phyloP scores from a whole-genome alignment of 192 early-diverging fungal genomes.

The Haplosporangium gracile region DNA sequence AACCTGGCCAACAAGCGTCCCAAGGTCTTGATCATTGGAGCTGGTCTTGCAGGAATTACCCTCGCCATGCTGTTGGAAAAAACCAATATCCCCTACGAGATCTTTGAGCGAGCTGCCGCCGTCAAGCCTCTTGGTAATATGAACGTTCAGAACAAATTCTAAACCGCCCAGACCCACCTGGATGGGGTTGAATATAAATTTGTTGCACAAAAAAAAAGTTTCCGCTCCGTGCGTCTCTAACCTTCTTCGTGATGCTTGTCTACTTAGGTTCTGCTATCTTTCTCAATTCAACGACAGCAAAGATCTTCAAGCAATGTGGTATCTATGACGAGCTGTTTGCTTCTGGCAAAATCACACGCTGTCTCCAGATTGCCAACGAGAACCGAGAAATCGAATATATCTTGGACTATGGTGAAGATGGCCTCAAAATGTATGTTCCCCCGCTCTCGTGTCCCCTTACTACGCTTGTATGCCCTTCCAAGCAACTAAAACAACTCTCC shows the following conservation, averaged over 20 bases:
- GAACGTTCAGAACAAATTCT: no score
- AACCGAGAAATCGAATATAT: slow-evolving; percentile 2
- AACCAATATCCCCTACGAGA: not conserved
- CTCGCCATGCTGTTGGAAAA: not conserved
- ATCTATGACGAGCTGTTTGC: no score
- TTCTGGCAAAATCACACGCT: no score
- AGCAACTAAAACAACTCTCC: no score
- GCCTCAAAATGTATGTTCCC: not conserved
- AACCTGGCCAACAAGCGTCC: not conserved
- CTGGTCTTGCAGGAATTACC: not conserved
- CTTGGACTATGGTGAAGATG: not conserved
- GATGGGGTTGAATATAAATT: no score
- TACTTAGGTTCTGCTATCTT: no score
- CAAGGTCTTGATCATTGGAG: not conserved
- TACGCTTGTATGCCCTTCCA: not conserved
- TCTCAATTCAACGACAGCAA: no score
- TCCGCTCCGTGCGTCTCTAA: no score
- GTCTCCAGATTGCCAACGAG: not conserved
- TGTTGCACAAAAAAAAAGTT: no score
- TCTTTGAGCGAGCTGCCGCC: not conserved
- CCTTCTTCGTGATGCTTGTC: no score
- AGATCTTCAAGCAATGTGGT: no score
- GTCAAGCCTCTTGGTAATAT: not conserved
- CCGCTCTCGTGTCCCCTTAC: not conserved
- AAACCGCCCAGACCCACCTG: no score